Percentiles rank a stretch among this genome's conserved stretches.
phyloP scores from a whole-genome alignment of 2,329 filamentous ascomycete species.

The Aurifilum marmelostoma region DNA sequence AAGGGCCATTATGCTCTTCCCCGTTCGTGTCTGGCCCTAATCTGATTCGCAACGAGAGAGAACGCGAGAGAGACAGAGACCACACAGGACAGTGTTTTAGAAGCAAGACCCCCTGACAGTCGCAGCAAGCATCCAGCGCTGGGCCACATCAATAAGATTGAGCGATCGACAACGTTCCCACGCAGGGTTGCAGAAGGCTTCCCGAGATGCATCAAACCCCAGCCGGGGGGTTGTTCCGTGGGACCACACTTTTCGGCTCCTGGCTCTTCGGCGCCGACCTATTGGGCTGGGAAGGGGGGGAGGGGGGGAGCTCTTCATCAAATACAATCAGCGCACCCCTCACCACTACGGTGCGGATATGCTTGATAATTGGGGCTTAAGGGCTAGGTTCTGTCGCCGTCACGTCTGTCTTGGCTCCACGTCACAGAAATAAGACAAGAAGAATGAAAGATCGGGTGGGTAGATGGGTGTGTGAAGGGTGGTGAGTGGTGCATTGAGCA shows the following conservation, averaged over 20 bases:
- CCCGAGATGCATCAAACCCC: constrained; percentile 25
- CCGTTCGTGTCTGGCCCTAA: not conserved
- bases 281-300: constrained; percentile 16
- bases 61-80: not conserved
- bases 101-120: constrained; percentile 8
- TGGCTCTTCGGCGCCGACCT: constrained; percentile 17
- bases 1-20: not conserved
- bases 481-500: not conserved
- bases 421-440: constrained; percentile 16
- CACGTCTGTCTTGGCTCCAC: constrained; percentile 5
- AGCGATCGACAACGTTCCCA: constrained; percentile 22
- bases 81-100: not conserved
- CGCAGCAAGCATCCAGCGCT: constrained; percentile 9
- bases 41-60: not conserved
- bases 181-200: constrained; percentile 25
- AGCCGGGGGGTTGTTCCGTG: constrained; percentile 16
- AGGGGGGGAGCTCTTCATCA: constrained; percentile 21
- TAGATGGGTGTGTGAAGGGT: no score
- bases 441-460: no score
- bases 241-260: constrained; percentile 20
- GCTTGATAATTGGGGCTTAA: not conserved
- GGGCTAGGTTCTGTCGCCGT: not conserved
- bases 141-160: constrained; percentile 8
- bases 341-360: constrained; percentile 15
- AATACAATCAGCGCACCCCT: constrained; percentile 14